A percentile compares a stretch with the other conserved stretches of the same genome.
These are phyloP conservation scores for Sambucus nigra DNA, from an alignment of 129 eudicot genomes.

Conservation along the genomic window DNA sequence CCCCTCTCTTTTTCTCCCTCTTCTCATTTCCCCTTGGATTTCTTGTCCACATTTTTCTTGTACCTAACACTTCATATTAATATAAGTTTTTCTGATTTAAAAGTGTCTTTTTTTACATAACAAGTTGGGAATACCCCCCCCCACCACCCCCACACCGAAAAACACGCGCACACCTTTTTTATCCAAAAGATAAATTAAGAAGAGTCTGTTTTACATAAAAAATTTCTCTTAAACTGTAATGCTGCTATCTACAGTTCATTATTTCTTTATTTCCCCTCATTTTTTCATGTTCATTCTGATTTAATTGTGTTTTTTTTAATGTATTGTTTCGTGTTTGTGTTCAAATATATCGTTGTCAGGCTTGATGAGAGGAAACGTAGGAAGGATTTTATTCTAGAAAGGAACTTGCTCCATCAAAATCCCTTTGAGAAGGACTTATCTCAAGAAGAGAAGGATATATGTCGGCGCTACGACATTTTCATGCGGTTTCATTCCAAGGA, in stretches of 20 bases:
- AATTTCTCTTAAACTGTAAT: background rate
- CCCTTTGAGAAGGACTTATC: constrained; percentile 41
- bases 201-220: too few relatives aligned
- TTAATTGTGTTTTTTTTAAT: background rate
- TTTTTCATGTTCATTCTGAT: too few relatives aligned
- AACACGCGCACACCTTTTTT: too few relatives aligned
- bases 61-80: too few relatives aligned
- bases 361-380: constrained; percentile 65
- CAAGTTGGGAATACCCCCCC: too few relatives aligned
- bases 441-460: constrained; percentile 48
- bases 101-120: too few relatives aligned
- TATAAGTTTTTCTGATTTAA: too few relatives aligned
- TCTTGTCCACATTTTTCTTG: too few relatives aligned
- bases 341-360: constrained; percentile 25
- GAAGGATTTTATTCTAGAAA: constrained; percentile 52
- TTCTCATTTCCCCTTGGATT: too few relatives aligned
- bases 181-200: background rate
- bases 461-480: constrained; percentile 39
- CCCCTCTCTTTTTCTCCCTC: too few relatives aligned
- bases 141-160: too few relatives aligned
- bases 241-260: background rate
- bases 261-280: background rate
- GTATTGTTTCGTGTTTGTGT: too few relatives aligned
- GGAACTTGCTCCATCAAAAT: constrained; percentile 38
- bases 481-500: constrained; percentile 56